Conservation (phyloP, 73 alveolate species). For the Stentor roeselii region DNA sequence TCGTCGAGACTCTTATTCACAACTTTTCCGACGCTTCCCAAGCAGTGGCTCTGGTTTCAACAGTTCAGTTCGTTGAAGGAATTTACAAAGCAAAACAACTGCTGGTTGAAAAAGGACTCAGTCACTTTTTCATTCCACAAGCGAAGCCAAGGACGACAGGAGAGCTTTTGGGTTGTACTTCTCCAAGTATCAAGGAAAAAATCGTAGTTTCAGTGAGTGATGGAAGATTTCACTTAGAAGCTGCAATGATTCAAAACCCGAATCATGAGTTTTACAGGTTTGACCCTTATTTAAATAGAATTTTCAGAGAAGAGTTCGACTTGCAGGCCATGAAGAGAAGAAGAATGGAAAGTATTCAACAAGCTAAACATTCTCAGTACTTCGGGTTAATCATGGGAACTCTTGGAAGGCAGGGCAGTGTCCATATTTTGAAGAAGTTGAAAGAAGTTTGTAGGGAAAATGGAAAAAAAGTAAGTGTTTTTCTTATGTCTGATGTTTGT, state of each 20-base stretch:
- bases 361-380: constrained; percentile 65
- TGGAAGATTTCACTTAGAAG: constrained; percentile 99
- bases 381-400: constrained; percentile 96
- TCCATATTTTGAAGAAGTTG: constrained; percentile 81
- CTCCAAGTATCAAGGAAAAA: constrained; percentile 80
- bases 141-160: constrained; percentile 98
- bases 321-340: constrained; percentile 79
- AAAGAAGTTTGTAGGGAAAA: constrained; percentile 68
- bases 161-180: constrained; percentile 99
- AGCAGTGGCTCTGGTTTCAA: constrained; percentile 56
- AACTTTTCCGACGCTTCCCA: constrained; percentile 71
- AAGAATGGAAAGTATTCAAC: constrained; percentile 75
- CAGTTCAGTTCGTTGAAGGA: constrained; percentile 74
- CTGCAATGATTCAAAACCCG: constrained; percentile 98
- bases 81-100: constrained; percentile 58
- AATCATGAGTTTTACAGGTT: constrained; percentile 35
- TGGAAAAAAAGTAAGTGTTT: constrained; percentile 61
- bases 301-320: constrained; percentile 88
- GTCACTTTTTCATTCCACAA: constrained; percentile 73
- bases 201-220: constrained; percentile 91
- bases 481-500: constrained; percentile 33
- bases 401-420: constrained; percentile 98
- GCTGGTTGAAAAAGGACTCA: constrained; percentile 66
- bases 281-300: constrained; percentile 86
- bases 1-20: constrained; percentile 70